Percentiles rank a stretch among this genome's conserved stretches.
Conservation (phyloP, 306 rosid genomes). For the Inga oerstediana region DNA sequence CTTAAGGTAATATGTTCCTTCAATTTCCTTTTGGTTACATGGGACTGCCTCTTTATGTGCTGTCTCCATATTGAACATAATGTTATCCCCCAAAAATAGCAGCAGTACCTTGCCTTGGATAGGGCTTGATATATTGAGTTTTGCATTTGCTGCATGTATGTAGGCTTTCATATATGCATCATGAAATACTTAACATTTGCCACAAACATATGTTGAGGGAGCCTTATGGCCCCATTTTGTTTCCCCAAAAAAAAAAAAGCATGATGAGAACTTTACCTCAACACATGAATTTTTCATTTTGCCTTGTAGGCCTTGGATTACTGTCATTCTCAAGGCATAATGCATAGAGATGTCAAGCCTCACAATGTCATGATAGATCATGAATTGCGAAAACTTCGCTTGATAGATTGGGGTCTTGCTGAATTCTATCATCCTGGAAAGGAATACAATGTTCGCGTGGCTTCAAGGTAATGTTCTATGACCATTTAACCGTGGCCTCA, state of each 20-base stretch:
- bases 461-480: slow-evolving; percentile 57
- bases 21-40: background rate
- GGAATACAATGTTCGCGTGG: slow-evolving; percentile 86
- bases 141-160: background rate
- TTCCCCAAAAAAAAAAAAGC: background rate
- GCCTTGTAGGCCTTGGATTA: slow-evolving; percentile 71
- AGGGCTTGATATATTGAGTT: slow-evolving; percentile 8
- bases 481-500: slow-evolving; percentile 9
- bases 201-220: background rate
- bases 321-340: slow-evolving; percentile 83
- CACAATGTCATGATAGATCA: slow-evolving; percentile 88
- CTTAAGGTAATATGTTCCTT: slow-evolving; percentile 62
- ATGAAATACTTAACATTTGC: background rate
- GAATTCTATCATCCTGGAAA: slow-evolving; percentile 86
- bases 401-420: slow-evolving; percentile 90
- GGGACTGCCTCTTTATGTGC: slow-evolving; percentile 8
- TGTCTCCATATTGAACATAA: slow-evolving; percentile 1
- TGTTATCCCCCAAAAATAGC: background rate
- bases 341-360: slow-evolving; percentile 90
- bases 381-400: slow-evolving; percentile 78
- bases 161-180: slow-evolving; percentile 11
- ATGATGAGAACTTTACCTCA: slow-evolving; percentile 4
- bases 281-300: slow-evolving; percentile 20
- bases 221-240: background rate
- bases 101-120: background rate